phyloP scores from a whole-genome alignment of 257 asterid genomes.

The Coffea eugenioides region DNA sequence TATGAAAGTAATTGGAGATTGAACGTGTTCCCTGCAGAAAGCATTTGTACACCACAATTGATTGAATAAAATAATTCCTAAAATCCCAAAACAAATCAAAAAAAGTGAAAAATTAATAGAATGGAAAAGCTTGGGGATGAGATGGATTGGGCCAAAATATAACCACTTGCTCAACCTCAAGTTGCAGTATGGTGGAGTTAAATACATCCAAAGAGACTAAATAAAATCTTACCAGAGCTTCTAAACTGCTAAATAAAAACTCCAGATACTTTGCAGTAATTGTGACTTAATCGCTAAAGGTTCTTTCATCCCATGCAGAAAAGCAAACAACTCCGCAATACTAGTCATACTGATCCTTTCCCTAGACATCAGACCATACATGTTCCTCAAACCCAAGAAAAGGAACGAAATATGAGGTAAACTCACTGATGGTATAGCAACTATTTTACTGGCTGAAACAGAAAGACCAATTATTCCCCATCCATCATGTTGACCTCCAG shows the following conservation, averaged over 20 bases:
- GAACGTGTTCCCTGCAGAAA: conserved; percentile 83
- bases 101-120: neutral
- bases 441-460: conserved; percentile 83
- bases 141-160: neutral
- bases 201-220: neutral
- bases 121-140: neutral
- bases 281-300: neutral
- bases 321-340: no score
- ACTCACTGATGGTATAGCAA: conserved; percentile 75
- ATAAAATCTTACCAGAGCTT: neutral
- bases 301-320: no score
- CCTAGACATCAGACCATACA: neutral
- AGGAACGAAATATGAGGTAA: conserved; percentile 1
- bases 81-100: neutral
- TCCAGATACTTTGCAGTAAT: no score
- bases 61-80: conserved; percentile 1
- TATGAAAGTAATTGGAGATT: conserved; percentile 69
- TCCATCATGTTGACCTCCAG: conserved; percentile 44
- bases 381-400: neutral
- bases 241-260: neutral
- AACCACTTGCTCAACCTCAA: neutral
- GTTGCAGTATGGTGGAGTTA: neutral
- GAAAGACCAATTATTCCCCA: conserved; percentile 96
- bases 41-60: conserved; percentile 14
- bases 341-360: neutral